These are phyloP conservation scores for Tolypocladium amazonense DNA, from an alignment of 2,329 filamentous ascomycete species.

Conservation along the genomic window DNA sequence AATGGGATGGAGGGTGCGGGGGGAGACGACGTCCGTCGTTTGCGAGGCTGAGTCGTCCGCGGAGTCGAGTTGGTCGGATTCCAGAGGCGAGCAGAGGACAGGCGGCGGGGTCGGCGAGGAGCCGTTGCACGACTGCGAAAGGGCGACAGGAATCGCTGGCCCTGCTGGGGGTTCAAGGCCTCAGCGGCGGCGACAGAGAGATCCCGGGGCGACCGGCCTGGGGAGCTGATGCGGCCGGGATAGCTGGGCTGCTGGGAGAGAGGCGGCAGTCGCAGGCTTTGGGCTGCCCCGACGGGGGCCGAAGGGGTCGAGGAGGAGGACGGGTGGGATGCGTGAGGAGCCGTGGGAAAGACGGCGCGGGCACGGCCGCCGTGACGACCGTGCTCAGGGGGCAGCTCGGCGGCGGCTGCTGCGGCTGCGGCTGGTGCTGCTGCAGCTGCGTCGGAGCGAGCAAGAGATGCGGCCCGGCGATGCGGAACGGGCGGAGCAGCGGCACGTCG, in stretches of 20 bases:
- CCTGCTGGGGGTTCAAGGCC: neutral
- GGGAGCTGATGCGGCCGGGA: slow-evolving; percentile 7
- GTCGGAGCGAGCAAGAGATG: neutral
- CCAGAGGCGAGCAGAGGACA: slow-evolving; percentile 43
- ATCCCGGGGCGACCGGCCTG: neutral
- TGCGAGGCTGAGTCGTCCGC: slow-evolving; percentile 23
- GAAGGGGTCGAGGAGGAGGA: slow-evolving; percentile 10
- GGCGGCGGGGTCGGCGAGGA: slow-evolving; percentile 24
- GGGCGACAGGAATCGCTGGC: slow-evolving; percentile 12
- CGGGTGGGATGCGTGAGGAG: slow-evolving; percentile 30
- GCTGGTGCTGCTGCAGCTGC: neutral
- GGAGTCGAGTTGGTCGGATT: slow-evolving; percentile 52
- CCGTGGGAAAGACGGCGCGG: slow-evolving; percentile 33
- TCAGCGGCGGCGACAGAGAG: neutral
- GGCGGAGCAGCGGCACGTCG: neutral
- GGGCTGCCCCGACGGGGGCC: slow-evolving; percentile 18
- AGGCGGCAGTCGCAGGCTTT: slow-evolving; percentile 16
- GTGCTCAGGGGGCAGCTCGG: slow-evolving; percentile 17
- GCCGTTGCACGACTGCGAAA: slow-evolving; percentile 30
- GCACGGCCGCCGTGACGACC: slow-evolving; percentile 36
- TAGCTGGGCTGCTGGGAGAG: slow-evolving; percentile 20
- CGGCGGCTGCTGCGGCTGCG: neutral
- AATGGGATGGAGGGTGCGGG: slow-evolving; percentile 41
- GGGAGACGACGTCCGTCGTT: slow-evolving; percentile 41
- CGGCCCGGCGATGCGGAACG: neutral